Evolutionary conservation across 2,329 filamentous ascomycete species (phyloP).

Genomic region (Stromatinia cepivora): DNA sequence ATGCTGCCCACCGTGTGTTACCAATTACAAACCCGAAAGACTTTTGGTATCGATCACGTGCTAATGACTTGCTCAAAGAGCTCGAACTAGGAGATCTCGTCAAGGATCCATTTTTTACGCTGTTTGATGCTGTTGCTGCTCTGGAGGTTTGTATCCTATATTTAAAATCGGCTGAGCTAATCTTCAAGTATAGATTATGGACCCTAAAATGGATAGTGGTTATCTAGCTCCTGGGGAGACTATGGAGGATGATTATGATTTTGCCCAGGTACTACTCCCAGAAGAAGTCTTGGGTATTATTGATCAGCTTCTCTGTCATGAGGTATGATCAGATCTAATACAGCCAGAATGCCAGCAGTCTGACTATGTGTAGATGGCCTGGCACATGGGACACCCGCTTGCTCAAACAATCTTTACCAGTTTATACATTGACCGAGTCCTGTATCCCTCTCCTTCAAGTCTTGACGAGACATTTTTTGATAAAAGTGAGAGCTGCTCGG

Average conservation of each 20-base stretch:
- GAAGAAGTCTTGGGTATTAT: constrained; percentile 89
- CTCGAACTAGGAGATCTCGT: constrained; percentile 79
- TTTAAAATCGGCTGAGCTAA: neutral
- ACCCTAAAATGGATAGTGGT: constrained; percentile 98
- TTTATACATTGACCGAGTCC: constrained; percentile 80
- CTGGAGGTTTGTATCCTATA: constrained; percentile 58
- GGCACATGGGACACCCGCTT: constrained; percentile 93
- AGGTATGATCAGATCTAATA: constrained; percentile 54
- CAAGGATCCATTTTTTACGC: constrained; percentile 90
- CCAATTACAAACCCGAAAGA: constrained; percentile 18
- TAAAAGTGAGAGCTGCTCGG: constrained; percentile 31
- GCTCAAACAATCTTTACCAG: constrained; percentile 95
- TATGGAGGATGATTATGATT: constrained; percentile 82
- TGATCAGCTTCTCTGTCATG: constrained; percentile 85
- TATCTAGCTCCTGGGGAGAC: constrained; percentile 75
- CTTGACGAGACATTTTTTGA: constrained; percentile 48
- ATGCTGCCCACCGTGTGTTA: constrained; percentile 54
- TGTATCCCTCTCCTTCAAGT: constrained; percentile 66
- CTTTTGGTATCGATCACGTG: constrained; percentile 31
- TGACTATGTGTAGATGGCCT: constrained; percentile 68
- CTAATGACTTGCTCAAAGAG: constrained; percentile 50
- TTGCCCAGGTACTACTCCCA: constrained; percentile 64
- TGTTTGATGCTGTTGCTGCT: constrained; percentile 91
- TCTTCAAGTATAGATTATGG: constrained; percentile 74
- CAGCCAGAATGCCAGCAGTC: neutral